phyloP scores from a whole-genome alignment of 2,329 filamentous ascomycete species.

The Ustilaginoidea virens region DNA sequence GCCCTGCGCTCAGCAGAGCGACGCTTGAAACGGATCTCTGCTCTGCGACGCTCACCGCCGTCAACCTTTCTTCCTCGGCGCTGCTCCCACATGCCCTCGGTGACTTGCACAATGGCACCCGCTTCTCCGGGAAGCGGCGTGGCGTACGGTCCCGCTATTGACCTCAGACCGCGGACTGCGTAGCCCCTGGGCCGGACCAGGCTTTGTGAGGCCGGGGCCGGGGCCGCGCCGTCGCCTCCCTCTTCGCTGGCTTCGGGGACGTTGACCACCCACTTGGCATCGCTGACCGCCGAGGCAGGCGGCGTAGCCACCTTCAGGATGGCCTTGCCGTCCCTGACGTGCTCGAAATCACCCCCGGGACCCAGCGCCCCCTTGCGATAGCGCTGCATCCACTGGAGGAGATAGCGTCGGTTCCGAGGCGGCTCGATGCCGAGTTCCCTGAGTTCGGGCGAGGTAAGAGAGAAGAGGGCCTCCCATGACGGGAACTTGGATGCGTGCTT shows the following conservation, averaged over 20 bases:
- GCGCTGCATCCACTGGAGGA: constrained; percentile 75
- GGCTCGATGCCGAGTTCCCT: constrained; percentile 77
- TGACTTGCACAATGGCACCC: constrained; percentile 51
- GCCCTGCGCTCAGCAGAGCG: constrained; percentile 66
- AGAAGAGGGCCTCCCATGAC: constrained; percentile 83
- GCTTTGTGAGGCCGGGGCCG: constrained; percentile 1
- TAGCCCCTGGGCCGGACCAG: constrained; percentile 29
- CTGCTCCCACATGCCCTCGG: constrained; percentile 89
- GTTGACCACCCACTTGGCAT: constrained; percentile 38
- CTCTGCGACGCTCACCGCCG: constrained; percentile 81
- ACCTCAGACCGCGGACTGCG: constrained; percentile 49
- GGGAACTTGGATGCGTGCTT: constrained; percentile 77
- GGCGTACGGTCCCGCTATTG: constrained; percentile 62
- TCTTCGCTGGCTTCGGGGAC: constrained; percentile 32
- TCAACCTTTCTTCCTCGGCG: constrained; percentile 81
- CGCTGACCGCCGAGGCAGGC: constrained; percentile 20
- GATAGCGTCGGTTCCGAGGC: constrained; percentile 64
- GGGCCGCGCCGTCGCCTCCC: constrained; percentile 14
- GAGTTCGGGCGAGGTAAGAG: constrained; percentile 60
- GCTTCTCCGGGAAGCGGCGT: constrained; percentile 49
- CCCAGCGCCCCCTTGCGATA: constrained; percentile 68
- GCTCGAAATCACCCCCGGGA: constrained; percentile 64
- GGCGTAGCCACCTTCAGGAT: constrained; percentile 32
- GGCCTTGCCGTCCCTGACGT: constrained; percentile 45
- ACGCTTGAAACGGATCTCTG: constrained; percentile 77